A percentile compares a stretch with the other conserved stretches of the same genome.
phyloP scores from a whole-genome alignment of 2,329 filamentous ascomycete genomes.

The Coleophoma crateriformis region DNA sequence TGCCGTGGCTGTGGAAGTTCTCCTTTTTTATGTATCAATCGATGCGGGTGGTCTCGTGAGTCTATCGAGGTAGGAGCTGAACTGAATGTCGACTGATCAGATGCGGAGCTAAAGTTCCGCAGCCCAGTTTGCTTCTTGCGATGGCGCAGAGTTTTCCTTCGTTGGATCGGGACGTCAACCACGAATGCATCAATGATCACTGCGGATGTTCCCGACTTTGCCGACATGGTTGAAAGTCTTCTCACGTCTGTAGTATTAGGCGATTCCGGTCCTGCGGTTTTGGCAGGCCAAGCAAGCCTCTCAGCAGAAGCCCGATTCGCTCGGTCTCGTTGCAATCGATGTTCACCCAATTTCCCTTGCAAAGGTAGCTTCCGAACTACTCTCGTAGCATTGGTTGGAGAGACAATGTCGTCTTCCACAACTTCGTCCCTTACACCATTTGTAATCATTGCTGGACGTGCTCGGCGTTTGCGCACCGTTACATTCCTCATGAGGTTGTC shows the following conservation, averaged over 20 bases:
- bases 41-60: slow-evolving; percentile 17
- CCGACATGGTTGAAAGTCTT: slow-evolving; percentile 49
- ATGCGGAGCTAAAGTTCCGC: slow-evolving; percentile 34
- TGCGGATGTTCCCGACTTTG: slow-evolving; percentile 48
- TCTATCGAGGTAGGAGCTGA: slow-evolving; percentile 36
- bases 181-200: slow-evolving; percentile 51
- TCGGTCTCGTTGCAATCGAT: slow-evolving; percentile 15
- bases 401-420: slow-evolving; percentile 40
- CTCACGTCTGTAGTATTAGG: slow-evolving; percentile 31
- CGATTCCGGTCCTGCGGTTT: slow-evolving; percentile 13
- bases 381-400: slow-evolving; percentile 46
- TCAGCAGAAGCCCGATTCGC: slow-evolving; percentile 13
- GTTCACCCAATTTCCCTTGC: slow-evolving; percentile 20
- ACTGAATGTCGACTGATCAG: slow-evolving; percentile 25
- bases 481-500: slow-evolving; percentile 48
- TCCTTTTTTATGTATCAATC: slow-evolving; percentile 16
- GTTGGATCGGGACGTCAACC: slow-evolving; percentile 41
- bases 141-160: slow-evolving; percentile 53
- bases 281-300: slow-evolving; percentile 12
- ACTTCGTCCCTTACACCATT: slow-evolving; percentile 32
- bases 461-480: slow-evolving; percentile 38
- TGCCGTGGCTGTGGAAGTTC: slow-evolving; percentile 18
- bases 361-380: slow-evolving; percentile 22
- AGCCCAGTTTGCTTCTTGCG: slow-evolving; percentile 49
- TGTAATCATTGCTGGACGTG: slow-evolving; percentile 11